Evolutionary conservation across 1,284 basidiomycete genomes (phyloP), one percentile per base, ranked within the genome.

Genomic region (Pterula multifida): DNA sequence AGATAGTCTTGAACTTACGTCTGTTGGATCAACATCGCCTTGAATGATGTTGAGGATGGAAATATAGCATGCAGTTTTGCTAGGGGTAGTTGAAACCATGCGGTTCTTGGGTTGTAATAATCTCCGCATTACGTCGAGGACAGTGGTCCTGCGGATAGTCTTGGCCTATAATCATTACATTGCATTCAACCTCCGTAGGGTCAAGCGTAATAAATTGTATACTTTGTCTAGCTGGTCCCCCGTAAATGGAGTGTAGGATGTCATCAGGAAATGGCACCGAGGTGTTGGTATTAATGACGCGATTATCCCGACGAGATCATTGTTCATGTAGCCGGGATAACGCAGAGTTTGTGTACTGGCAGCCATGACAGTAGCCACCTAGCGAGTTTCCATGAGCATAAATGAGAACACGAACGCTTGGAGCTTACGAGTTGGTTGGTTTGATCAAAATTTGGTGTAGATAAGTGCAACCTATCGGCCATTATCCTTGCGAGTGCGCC

Each of bases 281-380:
- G 96, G 95, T 9, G 96, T 98, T 2, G 96, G 96, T 57, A 98
- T 98, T 49, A 99, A 77, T 12, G 90, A 94, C 1, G 96, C 93
- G 52, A 98, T 89, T 59, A 99, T 97, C 23, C 94, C 92, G 56
- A 97, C 92, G 26, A 97, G 80, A 63, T 99, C 95, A 61, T 98
- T 99, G 74, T 98, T 98, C 95, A 98, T 98, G 68, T 98, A 98
- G 48, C 92, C 90, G 0, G 96, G 96, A 69, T 97, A 98, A 58
- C 96, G 82, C 22, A 99, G 76, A 15, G 96, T 98, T 60, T 95
- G 92, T 0, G 95, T 99, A 53, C 92, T 95, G 2, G 95, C 95
- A 9, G 95, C 89, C 78, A 97, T 95, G 48, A 96, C 92, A 1
- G 93, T 96, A 1, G 93, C 85, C 0, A 90, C 88, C 90, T 96